A percentile compares a stretch with the other conserved stretches of the same genome.
These are phyloP conservation scores for Odontarrhena argentea DNA, from an alignment of 345 rosid species.

Conservation along the genomic window DNA sequence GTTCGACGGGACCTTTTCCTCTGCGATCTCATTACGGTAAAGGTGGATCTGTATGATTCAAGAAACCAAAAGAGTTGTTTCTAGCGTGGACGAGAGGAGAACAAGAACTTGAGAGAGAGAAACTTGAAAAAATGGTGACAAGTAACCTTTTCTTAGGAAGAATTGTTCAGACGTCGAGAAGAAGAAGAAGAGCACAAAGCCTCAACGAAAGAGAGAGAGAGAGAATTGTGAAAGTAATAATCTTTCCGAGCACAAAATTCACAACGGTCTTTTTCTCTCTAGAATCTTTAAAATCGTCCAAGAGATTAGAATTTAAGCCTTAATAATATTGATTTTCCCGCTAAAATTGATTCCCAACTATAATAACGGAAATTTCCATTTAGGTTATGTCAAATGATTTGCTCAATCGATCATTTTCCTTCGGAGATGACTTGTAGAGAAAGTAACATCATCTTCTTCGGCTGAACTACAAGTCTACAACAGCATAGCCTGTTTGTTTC, in stretches of 20 bases:
- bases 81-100: slow-evolving; percentile 4
- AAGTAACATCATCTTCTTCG: neutral
- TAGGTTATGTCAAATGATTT: too few species aligned
- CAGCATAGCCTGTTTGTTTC: neutral
- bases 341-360: slow-evolving; percentile 18
- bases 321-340: slow-evolving; percentile 10
- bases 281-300: slow-evolving; percentile 8
- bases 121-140: too few species aligned
- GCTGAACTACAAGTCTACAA: too few species aligned
- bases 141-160: too few species aligned
- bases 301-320: neutral
- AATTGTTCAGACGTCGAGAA: too few species aligned
- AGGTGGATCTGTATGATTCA: neutral
- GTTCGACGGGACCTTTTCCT: too few species aligned
- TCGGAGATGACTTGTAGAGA: neutral
- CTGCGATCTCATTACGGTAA: neutral
- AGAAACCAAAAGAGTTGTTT: neutral
- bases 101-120: neutral
- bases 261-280: neutral
- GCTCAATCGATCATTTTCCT: neutral
- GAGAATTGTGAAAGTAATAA: neutral
- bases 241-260: neutral
- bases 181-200: too few species aligned
- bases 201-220: neutral
- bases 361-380: slow-evolving; percentile 13